These are phyloP conservation scores for Solanum ossicruentum DNA, from an alignment of 257 asterid genomes.

Conservation along the genomic window DNA sequence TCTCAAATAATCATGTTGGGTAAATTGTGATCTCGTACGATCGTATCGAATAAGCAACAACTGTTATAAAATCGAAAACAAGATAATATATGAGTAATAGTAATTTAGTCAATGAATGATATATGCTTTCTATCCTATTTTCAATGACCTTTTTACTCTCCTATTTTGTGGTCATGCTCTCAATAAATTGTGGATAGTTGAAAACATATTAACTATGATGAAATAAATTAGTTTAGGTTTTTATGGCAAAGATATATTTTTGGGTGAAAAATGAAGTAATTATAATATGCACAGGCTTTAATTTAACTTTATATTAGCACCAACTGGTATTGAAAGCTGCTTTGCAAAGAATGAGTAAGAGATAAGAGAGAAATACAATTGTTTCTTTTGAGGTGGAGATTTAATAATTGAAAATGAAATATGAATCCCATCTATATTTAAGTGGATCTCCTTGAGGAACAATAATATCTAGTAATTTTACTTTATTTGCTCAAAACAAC, in stretches of 20 bases:
- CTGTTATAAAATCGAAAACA: not conserved
- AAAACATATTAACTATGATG: not conserved
- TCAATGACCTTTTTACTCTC: not conserved
- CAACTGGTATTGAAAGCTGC: not conserved
- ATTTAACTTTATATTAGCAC: not conserved
- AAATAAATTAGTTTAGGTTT: not conserved
- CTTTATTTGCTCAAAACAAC: slow-evolving; percentile 1
- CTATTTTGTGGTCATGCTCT: not conserved
- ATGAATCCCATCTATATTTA: not conserved
- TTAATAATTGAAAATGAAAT: not conserved
- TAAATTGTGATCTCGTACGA: too few relatives aligned
- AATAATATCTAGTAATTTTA: not conserved
- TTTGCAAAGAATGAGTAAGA: not conserved
- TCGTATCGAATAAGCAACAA: too few relatives aligned
- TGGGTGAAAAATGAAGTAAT: not conserved
- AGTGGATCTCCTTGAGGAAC: not conserved
- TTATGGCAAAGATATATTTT: not conserved
- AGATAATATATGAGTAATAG: not conserved
- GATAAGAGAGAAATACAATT: not conserved
- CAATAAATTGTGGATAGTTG: not conserved
- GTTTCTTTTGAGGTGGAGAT: not conserved
- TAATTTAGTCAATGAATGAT: not conserved
- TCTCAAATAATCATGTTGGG: too few relatives aligned
- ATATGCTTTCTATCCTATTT: not conserved
- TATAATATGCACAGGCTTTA: not conserved